These are phyloP conservation scores for Madurella mycetomatis DNA, from an alignment of 2,329 filamentous ascomycete genomes.

Conservation along the genomic window DNA sequence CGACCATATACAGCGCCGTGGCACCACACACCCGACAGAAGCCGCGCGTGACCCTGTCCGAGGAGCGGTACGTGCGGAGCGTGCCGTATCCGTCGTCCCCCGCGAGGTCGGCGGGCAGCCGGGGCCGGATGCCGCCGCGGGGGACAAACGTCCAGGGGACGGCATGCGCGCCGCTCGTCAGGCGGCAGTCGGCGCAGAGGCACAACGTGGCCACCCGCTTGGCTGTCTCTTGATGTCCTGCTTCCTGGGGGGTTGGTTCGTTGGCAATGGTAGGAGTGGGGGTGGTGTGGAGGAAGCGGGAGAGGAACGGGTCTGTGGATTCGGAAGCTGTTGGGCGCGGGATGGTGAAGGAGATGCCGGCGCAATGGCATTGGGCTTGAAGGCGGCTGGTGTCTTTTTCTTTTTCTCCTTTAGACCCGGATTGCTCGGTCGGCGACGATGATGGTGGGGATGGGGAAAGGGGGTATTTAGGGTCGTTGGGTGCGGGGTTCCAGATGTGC, in stretches of 20 bases:
- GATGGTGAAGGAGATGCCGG: slow-evolving; percentile 45
- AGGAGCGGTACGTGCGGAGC: slow-evolving; percentile 39
- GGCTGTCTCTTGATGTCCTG: slow-evolving; percentile 24
- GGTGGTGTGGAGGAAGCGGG: slow-evolving; percentile 33
- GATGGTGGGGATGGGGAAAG: neutral
- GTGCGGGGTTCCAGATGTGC: slow-evolving; percentile 35
- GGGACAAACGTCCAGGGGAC: slow-evolving; percentile 42
- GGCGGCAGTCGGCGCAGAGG: slow-evolving; percentile 42
- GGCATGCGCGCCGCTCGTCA: slow-evolving; percentile 39
- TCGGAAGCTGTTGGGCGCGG: slow-evolving; percentile 34
- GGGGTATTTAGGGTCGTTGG: slow-evolving; percentile 27
- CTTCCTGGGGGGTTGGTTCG: neutral
- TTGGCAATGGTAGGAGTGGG: neutral
- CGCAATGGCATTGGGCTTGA: slow-evolving; percentile 43
- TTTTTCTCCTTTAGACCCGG: slow-evolving; percentile 35
- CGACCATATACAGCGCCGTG: slow-evolving; percentile 36
- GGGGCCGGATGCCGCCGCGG: too few relatives aligned
- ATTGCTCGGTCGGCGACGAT: too few relatives aligned
- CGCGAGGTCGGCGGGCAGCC: slow-evolving; percentile 31
- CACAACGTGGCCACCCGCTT: slow-evolving; percentile 44
- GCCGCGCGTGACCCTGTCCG: slow-evolving; percentile 35
- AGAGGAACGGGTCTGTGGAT: slow-evolving; percentile 29
- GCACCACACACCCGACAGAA: slow-evolving; percentile 47
- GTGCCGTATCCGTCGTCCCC: slow-evolving; percentile 39
- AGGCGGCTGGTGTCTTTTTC: slow-evolving; percentile 25